These are phyloP conservation scores for Phaseolus lunatus DNA, from an alignment of 306 rosid genomes.

Conservation along the genomic window DNA sequence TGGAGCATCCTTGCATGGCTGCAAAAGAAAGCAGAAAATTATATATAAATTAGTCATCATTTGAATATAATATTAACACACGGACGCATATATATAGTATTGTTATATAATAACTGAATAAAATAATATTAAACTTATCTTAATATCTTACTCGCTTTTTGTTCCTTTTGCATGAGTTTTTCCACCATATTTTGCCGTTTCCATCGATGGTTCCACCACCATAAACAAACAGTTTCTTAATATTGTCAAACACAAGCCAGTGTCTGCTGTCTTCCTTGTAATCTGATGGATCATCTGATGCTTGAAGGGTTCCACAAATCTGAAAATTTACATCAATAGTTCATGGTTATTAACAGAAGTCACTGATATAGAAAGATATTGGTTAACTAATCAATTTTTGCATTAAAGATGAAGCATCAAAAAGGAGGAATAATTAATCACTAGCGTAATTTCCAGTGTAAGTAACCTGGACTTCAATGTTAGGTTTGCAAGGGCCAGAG, in stretches of 20 bases:
- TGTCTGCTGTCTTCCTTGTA: constrained; percentile 50
- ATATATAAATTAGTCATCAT: background rate
- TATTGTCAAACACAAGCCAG: constrained; percentile 63
- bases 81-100: too few relatives aligned
- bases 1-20: constrained; percentile 91
- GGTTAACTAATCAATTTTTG: background rate
- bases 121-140: background rate
- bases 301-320: constrained; percentile 73
- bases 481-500: constrained; percentile 81
- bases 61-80: background rate
- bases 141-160: constrained; percentile 53
- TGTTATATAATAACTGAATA: background rate
- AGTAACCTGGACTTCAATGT: constrained; percentile 58
- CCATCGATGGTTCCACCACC: constrained; percentile 86
- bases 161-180: constrained; percentile 71
- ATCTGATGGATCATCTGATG: constrained; percentile 58
- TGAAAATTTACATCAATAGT: constrained; percentile 20
- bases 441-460: background rate
- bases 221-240: constrained; percentile 50
- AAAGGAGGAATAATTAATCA: background rate
- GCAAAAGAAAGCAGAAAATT: constrained; percentile 31
- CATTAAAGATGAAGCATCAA: background rate
- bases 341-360: background rate
- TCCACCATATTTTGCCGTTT: constrained; percentile 85
- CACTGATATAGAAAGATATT: background rate